phyloP scores from a whole-genome alignment of 2,329 filamentous ascomycete species.

The Raffaelea ambrosiae region DNA sequence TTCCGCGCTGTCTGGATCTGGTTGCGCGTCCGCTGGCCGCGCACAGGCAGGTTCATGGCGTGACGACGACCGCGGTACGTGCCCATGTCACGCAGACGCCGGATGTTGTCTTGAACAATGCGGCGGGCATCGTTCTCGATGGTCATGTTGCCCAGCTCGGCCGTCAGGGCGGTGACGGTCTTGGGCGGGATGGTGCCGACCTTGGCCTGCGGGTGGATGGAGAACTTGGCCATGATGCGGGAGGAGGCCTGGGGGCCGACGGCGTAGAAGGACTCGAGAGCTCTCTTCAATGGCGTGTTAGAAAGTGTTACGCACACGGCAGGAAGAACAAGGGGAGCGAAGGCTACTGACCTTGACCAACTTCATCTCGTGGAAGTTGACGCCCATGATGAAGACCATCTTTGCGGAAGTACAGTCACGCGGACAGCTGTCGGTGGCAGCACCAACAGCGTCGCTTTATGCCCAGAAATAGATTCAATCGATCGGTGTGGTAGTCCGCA shows the following conservation, averaged over 20 bases:
- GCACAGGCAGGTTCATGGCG: conserved; percentile 84
- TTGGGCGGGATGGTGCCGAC: conserved; percentile 66
- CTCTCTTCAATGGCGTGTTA: conserved; percentile 42
- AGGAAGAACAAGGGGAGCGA: conserved; percentile 7
- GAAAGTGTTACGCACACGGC: not conserved
- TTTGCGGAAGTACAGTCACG: not conserved
- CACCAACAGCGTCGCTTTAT: not conserved
- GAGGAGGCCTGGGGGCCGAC: conserved; percentile 62
- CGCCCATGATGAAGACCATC: conserved; percentile 76
- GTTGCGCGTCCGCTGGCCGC: conserved; percentile 80
- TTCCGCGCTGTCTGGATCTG: conserved; percentile 56
- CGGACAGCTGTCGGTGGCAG: too few relatives aligned
- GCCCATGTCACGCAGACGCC: conserved; percentile 80
- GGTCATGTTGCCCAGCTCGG: conserved; percentile 82
- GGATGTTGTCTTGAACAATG: conserved; percentile 76
- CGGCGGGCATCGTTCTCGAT: conserved; percentile 83
- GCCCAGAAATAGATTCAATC: too few relatives aligned
- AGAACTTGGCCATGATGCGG: conserved; percentile 78
- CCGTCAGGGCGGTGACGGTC: conserved; percentile 73
- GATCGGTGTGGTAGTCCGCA: too few relatives aligned
- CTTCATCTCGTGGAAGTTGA: conserved; percentile 76
- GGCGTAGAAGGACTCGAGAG: conserved; percentile 78
- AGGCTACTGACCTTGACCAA: conserved; percentile 87
- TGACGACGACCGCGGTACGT: conserved; percentile 83
- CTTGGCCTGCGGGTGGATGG: conserved; percentile 75